Conservation (phyloP, 345 rosid species). For the Acer negundo region DNA sequence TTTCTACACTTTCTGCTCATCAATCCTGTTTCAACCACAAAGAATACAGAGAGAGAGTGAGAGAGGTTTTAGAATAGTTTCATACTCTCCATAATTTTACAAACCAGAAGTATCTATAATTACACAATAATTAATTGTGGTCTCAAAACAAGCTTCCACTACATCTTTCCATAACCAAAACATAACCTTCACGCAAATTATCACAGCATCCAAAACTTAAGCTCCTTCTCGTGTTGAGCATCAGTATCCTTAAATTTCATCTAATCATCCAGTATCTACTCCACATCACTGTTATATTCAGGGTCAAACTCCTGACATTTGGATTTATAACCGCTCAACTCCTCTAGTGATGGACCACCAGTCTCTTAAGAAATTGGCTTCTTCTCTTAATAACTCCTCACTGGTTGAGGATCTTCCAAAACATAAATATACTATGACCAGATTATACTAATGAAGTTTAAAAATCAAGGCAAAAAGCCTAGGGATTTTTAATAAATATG, state of each 20-base stretch:
- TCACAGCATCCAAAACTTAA: slow-evolving; percentile 66
- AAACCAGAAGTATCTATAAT: no score
- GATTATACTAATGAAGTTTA: slow-evolving; percentile 43
- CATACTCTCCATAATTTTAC: not conserved
- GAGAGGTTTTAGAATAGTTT: not conserved
- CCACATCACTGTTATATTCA: slow-evolving; percentile 94
- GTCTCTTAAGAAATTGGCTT: slow-evolving; percentile 56
- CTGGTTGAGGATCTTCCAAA: slow-evolving; percentile 62
- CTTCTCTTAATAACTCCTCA: slow-evolving; percentile 66
- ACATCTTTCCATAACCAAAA: not conserved
- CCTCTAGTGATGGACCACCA: slow-evolving; percentile 70
- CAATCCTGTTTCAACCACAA: slow-evolving; percentile 38
- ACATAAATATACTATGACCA: slow-evolving; percentile 20
- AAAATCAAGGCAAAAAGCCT: not conserved
- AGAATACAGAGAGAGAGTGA: no score
- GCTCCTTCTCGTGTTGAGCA: slow-evolving; percentile 76
- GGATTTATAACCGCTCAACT: slow-evolving; percentile 71
- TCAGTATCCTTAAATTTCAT: slow-evolving; percentile 96
- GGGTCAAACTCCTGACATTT: slow-evolving; percentile 90
- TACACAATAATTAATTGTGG: no score
- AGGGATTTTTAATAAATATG: slow-evolving; percentile 2
- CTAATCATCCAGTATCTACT: slow-evolving; percentile 80
- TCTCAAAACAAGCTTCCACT: not conserved
- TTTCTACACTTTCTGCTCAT: slow-evolving; percentile 90
- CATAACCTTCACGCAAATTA: not conserved